Percentiles rank a stretch among this genome's conserved stretches.
These are phyloP conservation scores for Fomes fomentarius DNA, from an alignment of 1,284 basidiomycete genomes.

Conservation along the genomic window DNA sequence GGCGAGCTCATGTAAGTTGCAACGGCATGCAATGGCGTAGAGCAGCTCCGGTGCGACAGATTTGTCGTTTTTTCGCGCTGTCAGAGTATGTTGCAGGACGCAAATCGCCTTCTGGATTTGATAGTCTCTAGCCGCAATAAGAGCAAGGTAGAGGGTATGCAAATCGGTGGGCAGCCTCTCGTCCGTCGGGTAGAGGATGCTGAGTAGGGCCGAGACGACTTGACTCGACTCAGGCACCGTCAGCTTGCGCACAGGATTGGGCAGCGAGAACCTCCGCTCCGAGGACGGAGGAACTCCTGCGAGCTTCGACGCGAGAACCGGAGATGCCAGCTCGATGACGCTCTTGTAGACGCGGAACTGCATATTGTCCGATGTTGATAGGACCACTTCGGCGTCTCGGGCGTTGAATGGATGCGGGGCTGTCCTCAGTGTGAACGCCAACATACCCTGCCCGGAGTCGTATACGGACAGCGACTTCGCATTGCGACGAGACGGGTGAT, in stretches of 20 bases:
- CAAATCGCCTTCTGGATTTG: constrained; percentile 4
- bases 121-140: not conserved
- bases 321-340: constrained; percentile 46
- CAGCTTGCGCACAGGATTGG: not conserved
- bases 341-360: constrained; percentile 48
- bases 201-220: not conserved
- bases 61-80: not conserved
- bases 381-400: constrained; percentile 37
- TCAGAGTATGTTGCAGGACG: not conserved
- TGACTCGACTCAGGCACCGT: constrained; percentile 2
- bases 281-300: not conserved
- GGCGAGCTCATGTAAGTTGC: not conserved
- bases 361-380: constrained; percentile 50
- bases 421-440: not conserved
- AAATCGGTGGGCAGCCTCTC: not conserved
- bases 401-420: not conserved
- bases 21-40: constrained; percentile 1
- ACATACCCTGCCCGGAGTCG: not conserved
- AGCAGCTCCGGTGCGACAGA: not conserved
- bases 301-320: constrained; percentile 18
- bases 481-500: not conserved
- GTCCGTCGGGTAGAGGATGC: not conserved
- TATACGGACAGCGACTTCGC: not conserved
- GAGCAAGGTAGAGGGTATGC: not conserved
- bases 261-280: not conserved